Percentiles rank a stretch among this genome's conserved stretches.
Evolutionary conservation across 1,139 yeast species (phyloP).

Genomic region (Suhomyces bribrorum): DNA sequence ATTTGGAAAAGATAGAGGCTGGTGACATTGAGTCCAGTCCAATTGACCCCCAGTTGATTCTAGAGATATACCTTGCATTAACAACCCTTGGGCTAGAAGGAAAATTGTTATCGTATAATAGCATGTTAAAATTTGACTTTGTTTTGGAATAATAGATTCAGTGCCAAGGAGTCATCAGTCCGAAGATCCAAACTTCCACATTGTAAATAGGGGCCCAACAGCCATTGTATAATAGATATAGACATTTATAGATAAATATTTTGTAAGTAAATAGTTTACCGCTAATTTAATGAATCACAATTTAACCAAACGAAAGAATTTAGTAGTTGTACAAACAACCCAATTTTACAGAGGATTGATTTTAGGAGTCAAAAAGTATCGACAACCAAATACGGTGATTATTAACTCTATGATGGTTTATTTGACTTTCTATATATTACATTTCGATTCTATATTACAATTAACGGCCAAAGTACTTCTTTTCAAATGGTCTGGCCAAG

Average conservation of each 20-base stretch:
- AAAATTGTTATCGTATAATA: conserved; percentile 16
- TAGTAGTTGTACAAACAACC: too few species aligned
- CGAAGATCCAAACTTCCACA: not conserved
- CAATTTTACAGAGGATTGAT: too few species aligned
- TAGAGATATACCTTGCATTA: conserved; percentile 15
- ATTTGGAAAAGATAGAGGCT: conserved; percentile 10
- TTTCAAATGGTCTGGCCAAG: conserved; percentile 66
- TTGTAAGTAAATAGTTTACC: too few species aligned
- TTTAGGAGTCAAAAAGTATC: too few species aligned
- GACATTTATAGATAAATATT: too few species aligned
- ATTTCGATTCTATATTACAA: conserved; percentile 6
- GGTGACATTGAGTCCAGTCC: conserved; percentile 10
- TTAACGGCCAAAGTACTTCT: conserved; percentile 59
- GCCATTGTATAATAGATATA: not conserved
- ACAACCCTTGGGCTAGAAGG: conserved; percentile 20
- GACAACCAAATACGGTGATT: too few species aligned
- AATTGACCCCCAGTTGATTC: conserved; percentile 15
- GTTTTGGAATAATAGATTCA: conserved; percentile 3
- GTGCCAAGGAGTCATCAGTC: not conserved
- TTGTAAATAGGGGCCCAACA: not conserved
- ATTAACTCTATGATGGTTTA: too few species aligned
- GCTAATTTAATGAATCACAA: too few species aligned
- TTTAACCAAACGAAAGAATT: too few species aligned
- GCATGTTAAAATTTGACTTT: conserved; percentile 8
- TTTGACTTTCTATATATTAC: not conserved